A percentile compares a stretch with the other conserved stretches of the same genome.
These are phyloP conservation scores for Metschnikowia gruessii DNA, from an alignment of 805 yeast genomes.

Conservation along the genomic window DNA sequence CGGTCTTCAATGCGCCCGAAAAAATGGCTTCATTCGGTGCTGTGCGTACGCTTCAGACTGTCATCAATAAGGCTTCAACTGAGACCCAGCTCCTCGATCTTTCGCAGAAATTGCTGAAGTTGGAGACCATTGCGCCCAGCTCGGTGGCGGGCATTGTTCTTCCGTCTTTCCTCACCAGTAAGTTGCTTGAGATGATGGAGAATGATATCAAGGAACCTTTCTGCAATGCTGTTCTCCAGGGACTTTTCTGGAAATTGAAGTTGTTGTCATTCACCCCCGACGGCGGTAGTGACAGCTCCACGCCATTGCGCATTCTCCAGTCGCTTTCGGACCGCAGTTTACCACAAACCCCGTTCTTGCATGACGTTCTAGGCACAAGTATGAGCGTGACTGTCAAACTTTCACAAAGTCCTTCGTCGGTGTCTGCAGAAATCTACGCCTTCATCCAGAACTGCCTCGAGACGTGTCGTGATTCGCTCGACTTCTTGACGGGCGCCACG, in stretches of 20 bases:
- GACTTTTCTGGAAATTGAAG: constrained; percentile 11
- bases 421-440: constrained; percentile 1
- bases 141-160: constrained; percentile 4
- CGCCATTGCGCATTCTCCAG: constrained; percentile 5
- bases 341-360: constrained; percentile 9
- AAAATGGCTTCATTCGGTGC: constrained; percentile 46
- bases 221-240: constrained; percentile 3
- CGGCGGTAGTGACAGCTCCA: constrained; percentile 1
- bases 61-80: constrained; percentile 32
- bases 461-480: constrained; percentile 8
- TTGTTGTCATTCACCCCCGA: constrained; percentile 8
- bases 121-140: constrained; percentile 1
- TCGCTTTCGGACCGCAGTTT: constrained; percentile 6
- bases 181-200: constrained; percentile 9
- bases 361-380: constrained; percentile 6
- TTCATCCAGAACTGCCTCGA: constrained; percentile 4
- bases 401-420: background rate
- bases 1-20: constrained; percentile 41
- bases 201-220: background rate
- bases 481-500: constrained; percentile 7
- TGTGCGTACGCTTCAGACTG: constrained; percentile 46
- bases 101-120: constrained; percentile 7
- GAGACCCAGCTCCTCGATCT: constrained; percentile 9
- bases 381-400: constrained; percentile 7
- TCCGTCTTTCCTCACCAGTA: constrained; percentile 7